Percentiles rank a stretch among this genome's conserved stretches.
phyloP scores from a whole-genome alignment of 1,139 yeast species.

The Hyphopichia buzzinii region DNA sequence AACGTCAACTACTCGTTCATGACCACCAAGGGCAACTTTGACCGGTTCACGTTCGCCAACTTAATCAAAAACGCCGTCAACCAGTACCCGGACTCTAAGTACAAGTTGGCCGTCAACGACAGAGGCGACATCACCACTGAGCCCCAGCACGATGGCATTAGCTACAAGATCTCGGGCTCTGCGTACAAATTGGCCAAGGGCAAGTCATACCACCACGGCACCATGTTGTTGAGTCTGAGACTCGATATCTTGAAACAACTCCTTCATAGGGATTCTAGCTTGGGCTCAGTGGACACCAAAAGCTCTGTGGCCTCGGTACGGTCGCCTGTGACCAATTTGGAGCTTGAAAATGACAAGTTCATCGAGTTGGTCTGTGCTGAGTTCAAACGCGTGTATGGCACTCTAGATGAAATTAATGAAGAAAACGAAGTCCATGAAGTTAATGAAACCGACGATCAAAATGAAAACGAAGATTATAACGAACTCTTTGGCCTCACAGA shows the following conservation, averaged over 20 bases:
- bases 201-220: slow-evolving; percentile 91
- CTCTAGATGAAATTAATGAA: slow-evolving; percentile 8
- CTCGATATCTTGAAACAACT: slow-evolving; percentile 56
- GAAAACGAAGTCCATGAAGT: slow-evolving; percentile 10
- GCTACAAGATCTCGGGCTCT: slow-evolving; percentile 77
- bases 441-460: slow-evolving; percentile 9
- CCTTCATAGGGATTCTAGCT: slow-evolving; percentile 46
- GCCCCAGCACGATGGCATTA: slow-evolving; percentile 22
- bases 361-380: slow-evolving; percentile 43
- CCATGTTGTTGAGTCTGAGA: slow-evolving; percentile 77
- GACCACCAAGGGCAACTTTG: slow-evolving; percentile 65
- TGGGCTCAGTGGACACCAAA: slow-evolving; percentile 52
- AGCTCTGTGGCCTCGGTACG: slow-evolving; percentile 73
- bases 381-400: slow-evolving; percentile 40
- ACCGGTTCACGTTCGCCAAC: slow-evolving; percentile 59
- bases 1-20: slow-evolving; percentile 85
- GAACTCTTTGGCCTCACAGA: slow-evolving; percentile 37
- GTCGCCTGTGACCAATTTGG: slow-evolving; percentile 70
- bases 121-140: slow-evolving; percentile 75
- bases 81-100: slow-evolving; percentile 15
- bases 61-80: slow-evolving; percentile 54
- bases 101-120: slow-evolving; percentile 47
- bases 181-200: slow-evolving; percentile 86
- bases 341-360: slow-evolving; percentile 45
- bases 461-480: slow-evolving; percentile 22